Conservation (phyloP, 805 yeast species). For the Nakazawaea ambrosiae region DNA sequence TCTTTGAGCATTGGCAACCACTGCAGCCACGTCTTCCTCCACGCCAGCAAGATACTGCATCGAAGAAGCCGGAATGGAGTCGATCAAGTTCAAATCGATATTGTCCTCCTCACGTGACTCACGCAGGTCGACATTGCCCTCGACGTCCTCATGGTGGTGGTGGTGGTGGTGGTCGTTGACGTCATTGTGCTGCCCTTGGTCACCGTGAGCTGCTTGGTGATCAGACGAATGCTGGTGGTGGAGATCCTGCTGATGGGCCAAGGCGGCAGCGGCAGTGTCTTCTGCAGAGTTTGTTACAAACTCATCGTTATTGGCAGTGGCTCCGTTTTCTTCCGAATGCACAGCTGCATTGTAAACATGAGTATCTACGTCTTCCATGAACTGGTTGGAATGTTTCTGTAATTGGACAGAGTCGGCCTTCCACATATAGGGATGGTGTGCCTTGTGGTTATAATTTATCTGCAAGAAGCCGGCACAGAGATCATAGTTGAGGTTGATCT, state of each 20-base stretch:
- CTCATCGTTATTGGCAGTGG: neutral
- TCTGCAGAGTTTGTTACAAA: too few species aligned
- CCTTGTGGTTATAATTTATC: constrained; percentile 31
- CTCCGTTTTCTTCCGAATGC: constrained; percentile 2
- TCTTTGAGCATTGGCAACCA: neutral
- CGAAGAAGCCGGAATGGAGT: constrained; percentile 8
- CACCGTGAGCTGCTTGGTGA: constrained; percentile 1
- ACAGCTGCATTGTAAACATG: too few species aligned
- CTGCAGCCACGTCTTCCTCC: constrained; percentile 8
- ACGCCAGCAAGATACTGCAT: constrained; percentile 10
- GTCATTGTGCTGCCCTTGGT: constrained; percentile 1
- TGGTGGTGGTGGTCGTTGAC: constrained; percentile 3
- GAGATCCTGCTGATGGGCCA: constrained; percentile 2
- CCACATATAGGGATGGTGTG: constrained; percentile 32
- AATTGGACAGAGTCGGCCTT: constrained; percentile 15
- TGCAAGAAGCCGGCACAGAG: constrained; percentile 29
- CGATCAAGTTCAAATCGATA: constrained; percentile 10
- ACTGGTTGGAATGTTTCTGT: constrained; percentile 6
- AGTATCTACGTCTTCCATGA: constrained; percentile 10
- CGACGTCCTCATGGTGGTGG: neutral
- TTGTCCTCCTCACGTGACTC: constrained; percentile 3
- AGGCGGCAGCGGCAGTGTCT: constrained; percentile 6
- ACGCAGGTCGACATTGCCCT: neutral
- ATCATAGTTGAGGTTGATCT: constrained; percentile 31
- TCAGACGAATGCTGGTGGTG: neutral